Base-by-base conservation (phyloP, 176 grass and related monocot genomes). In the Microstegium vimineum region DNA sequence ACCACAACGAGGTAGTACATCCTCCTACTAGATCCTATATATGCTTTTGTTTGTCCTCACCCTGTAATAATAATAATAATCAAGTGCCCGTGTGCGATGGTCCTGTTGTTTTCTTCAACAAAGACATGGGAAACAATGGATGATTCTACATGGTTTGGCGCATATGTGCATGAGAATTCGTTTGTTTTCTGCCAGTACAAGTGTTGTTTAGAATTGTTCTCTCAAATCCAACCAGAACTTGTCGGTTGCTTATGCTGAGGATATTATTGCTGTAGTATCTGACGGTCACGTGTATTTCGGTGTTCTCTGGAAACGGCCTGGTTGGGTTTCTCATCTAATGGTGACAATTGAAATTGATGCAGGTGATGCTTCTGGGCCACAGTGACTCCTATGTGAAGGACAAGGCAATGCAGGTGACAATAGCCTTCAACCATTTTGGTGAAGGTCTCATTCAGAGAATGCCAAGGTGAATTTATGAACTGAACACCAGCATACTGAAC, bases 341-440 rank as follows among this genome's bases (percentile, higher is more conserved):
- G 17, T 26, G 33, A 79, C n/a, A 84, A 63, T n/a, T 69, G 31
- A 35, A 54, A 64, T 62, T 81, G 56, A 71, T 80, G 78, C 86
- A 94, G 92, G 93, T 96, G 83, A 96, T 96, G 83, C 90, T 96
- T 49, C 35, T 96, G 41, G 93, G 93, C 2, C 93, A 96, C 86
- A 96, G 93, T 27, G 93, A 96, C 85, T 96, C 93, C 54, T 91
- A 96, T 26, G 88, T 80, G 35, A 86, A 89, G 49, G 93, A 96
- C 82, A 96, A 96, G 78, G 80, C 77, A 7, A 96, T 96, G 93
- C 93, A 96, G 86, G 93, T 96, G 37, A 96, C 93, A 4, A 96
- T 96, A 43, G 93, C 93, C 32, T 96, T 96, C 83, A 96, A 96
- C 83, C 93, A 96, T 77, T 96, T 96, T 7, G 94, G 94, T 1